Evolutionary conservation across 108 stramenopile genomes (phyloP), one percentile per base, ranked within the genome.

Genomic region (Licmophora abbreviata): DNA sequence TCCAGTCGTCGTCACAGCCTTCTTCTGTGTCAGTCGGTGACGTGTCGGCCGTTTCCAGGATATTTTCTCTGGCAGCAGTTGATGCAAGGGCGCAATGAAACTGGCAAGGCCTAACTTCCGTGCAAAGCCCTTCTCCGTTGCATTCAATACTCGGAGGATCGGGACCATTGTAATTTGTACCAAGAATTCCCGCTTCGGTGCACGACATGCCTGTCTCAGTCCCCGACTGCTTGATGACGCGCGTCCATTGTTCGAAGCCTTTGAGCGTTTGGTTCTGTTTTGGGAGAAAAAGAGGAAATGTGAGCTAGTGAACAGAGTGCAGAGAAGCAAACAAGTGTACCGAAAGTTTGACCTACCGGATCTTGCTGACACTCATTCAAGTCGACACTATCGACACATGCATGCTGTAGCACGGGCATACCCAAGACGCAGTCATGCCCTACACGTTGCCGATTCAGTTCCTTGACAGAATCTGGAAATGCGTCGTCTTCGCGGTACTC

Each of bases 181-280:
- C 45, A 24, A 30, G 29, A 54, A 44, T 35, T 46, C 64, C 58
- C 29, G 58, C 73, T 10, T 61, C 42, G 20, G 63, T 62, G 51
- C 86, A 88, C 3, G 62, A 56, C 26, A 56, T 32, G 2, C 73
- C 68, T 30, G 42, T 38, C 12, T 74, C 57, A 21, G 36, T 68
- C 0, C 85, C 85, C 0, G 79, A 64, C 20, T 51, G 20, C 38
- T 79, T 64, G 4, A 89, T 71, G 1, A 69, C 47, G 4, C 64
- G 44, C 6, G 76, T 73, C 87, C 87, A 89, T 5, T 56, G 47
- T 64, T 89, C 87, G 2, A 56, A 56, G 9, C 87, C 87, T 18
- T 60, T 21, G 4, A 85, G 40, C 20, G 68, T 62, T 18, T 77
- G 40, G 52, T 82, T 72, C n/a, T 61, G 51, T 4, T 14, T 32